Conservation (phyloP, 805 yeast genomes). For the Candida caryicola region DNA sequence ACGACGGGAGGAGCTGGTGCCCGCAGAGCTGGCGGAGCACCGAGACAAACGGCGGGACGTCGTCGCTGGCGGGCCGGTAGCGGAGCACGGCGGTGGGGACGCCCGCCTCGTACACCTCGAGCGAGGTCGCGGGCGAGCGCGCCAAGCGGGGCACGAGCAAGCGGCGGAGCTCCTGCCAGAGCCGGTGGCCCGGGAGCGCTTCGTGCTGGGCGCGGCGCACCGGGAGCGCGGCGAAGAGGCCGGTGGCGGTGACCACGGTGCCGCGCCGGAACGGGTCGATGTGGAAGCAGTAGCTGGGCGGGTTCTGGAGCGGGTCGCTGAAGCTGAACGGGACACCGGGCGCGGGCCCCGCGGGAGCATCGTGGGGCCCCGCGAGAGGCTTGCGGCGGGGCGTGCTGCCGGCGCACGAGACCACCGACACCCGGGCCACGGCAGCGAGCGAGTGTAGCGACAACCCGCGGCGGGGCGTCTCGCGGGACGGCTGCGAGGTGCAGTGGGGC, state of each 20-base stretch:
- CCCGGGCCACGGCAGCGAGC: constrained; percentile 23
- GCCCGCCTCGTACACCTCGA: constrained; percentile 13
- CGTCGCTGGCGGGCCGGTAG: constrained; percentile 1
- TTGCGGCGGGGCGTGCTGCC: neutral
- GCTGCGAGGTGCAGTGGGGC: constrained; percentile 29
- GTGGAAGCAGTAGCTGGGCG: constrained; percentile 2
- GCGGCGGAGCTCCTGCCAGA: constrained; percentile 26
- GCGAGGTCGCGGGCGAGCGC: constrained; percentile 17
- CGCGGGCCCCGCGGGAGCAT: no score
- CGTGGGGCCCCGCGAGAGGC: neutral
- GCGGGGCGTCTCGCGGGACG: neutral
- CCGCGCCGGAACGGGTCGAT: constrained; percentile 24
- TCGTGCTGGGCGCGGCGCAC: constrained; percentile 37
- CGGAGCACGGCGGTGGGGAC: constrained; percentile 12
- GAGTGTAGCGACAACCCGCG: constrained; percentile 13
- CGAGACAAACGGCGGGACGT: neutral
- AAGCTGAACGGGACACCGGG: no score
- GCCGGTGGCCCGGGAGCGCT: constrained; percentile 15
- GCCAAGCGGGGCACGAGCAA: constrained; percentile 27
- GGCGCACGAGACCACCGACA: constrained; percentile 29
- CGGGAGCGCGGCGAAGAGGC: constrained; percentile 43
- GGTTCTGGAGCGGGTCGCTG: neutral
- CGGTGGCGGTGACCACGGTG: constrained; percentile 34
- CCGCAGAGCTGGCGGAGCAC: constrained; percentile 29
- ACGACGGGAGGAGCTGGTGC: constrained; percentile 12